Base-by-base conservation (phyloP, 2,329 filamentous ascomycete species). In the Botryosphaeria agaves region DNA sequence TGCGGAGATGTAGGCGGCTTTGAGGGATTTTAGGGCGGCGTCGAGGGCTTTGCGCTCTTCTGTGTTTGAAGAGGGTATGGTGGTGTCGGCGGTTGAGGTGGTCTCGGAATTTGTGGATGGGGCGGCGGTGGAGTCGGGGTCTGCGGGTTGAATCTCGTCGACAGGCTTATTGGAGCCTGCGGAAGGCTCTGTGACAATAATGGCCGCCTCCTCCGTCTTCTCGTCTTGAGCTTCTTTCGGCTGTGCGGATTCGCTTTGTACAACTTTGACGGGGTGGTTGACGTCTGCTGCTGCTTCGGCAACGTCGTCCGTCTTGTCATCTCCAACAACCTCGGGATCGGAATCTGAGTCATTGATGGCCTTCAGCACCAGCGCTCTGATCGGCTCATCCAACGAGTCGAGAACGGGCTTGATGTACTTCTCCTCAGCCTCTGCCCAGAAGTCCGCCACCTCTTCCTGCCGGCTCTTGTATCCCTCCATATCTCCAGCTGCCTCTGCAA, bases 361-460 rank as follows among this genome's bases (percentile, higher is more conserved):
- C 35, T 69, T 65, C 36, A 77, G 51, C 1, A 84, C 76, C 25
- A 68, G 62, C 7, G 66, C 66, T 36, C 68, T 62, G 34, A 76
- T 63, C 26, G 71, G 68, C 3, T 76, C 68, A 24, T 79, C 72
- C 30, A 87, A 51, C 5, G 46, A 43, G 14, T 61, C 63, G 25
- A 76, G 44, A 12, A 75, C 63, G 0, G 69, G 83, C 55, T 81
- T 74, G 46, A 94, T 78, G 25, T 80, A 65, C 38, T 76, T 75
- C 48, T 84, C 75, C 43, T 94, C 83, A 0, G 85, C 72, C 5
- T 78, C 69, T 1, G 72, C 59, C 89, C 89, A 98, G 49, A 84
- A 95, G 12, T 67, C 61, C 33, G 71, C 65, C 7, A 91, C 77
- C 41, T 93, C 87, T 25, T 69, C 72, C 53, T 93, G 76, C 32